Percentiles rank a stretch among this genome's conserved stretches.
phyloP scores from a whole-genome alignment of 1,284 basidiomycete species.

The Moesziomyces sp. region DNA sequence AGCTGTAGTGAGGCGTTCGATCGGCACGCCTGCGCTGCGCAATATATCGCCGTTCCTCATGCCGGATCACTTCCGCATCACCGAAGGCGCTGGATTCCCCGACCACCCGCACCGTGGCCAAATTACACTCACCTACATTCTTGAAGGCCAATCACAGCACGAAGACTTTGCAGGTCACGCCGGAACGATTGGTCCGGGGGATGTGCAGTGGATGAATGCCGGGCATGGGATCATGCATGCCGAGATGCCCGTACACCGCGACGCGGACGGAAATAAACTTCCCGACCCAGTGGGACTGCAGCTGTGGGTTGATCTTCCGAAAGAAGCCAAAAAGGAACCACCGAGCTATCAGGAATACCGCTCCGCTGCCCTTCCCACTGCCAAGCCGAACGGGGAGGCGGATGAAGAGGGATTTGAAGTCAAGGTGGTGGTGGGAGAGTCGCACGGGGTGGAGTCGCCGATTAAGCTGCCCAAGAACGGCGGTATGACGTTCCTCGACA shows the following conservation, averaged over 20 bases:
- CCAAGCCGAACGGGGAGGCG: slow-evolving; percentile 75
- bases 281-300: slow-evolving; percentile 84
- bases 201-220: slow-evolving; percentile 58
- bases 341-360: slow-evolving; percentile 72
- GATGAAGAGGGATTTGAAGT: slow-evolving; percentile 76
- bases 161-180: slow-evolving; percentile 91
- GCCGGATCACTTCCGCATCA: slow-evolving; percentile 71
- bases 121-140: slow-evolving; percentile 79
- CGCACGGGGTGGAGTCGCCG: slow-evolving; percentile 84
- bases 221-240: slow-evolving; percentile 65
- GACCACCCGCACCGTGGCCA: slow-evolving; percentile 78
- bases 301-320: slow-evolving; percentile 93
- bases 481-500: slow-evolving; percentile 92
- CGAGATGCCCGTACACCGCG: slow-evolving; percentile 82
- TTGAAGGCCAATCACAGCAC: slow-evolving; percentile 83
- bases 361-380: slow-evolving; percentile 67
- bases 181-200: slow-evolving; percentile 76
- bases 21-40: slow-evolving; percentile 79
- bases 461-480: slow-evolving; percentile 80
- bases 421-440: slow-evolving; percentile 88
- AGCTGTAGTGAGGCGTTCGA: slow-evolving; percentile 86
- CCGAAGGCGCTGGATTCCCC: slow-evolving; percentile 71
- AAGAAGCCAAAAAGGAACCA: slow-evolving; percentile 82
- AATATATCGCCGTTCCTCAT: slow-evolving; percentile 92
- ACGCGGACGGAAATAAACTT: slow-evolving; percentile 69